Conservation (phyloP, 2,329 filamentous ascomycete genomes). For the Phyllosticta paracitricarpa region DNA sequence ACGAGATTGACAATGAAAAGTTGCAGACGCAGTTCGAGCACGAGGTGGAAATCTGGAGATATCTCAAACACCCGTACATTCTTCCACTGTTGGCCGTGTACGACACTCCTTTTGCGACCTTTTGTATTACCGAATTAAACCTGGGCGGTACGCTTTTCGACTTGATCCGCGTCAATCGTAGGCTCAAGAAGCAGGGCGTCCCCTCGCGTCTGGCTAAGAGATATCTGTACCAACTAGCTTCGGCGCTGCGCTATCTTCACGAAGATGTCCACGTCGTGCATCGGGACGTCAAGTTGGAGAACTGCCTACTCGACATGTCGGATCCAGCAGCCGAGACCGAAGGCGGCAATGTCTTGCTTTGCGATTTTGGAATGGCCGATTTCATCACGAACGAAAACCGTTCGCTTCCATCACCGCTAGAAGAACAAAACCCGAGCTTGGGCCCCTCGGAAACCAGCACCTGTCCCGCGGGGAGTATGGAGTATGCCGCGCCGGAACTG, state of each 20-base stretch:
- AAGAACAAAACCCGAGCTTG: constrained; percentile 28
- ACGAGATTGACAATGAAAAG: constrained; percentile 53
- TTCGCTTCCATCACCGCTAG: constrained; percentile 36
- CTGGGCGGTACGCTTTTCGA: constrained; percentile 57
- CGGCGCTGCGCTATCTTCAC: constrained; percentile 55
- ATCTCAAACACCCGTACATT: constrained; percentile 52
- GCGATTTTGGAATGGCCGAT: constrained; percentile 61
- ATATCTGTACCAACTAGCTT: constrained; percentile 54
- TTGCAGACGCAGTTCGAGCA: constrained; percentile 59
- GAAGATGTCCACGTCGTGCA: constrained; percentile 58
- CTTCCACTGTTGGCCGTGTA: constrained; percentile 54
- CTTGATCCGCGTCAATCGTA: constrained; percentile 46
- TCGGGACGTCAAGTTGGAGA: constrained; percentile 60
- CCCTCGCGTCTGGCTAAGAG: constrained; percentile 43
- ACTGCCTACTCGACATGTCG: constrained; percentile 52
- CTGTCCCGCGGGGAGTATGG: constrained; percentile 50
- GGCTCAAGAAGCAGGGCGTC: constrained; percentile 26
- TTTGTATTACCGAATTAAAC: constrained; percentile 56
- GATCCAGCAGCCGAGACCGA: constrained; percentile 36
- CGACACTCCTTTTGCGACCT: constrained; percentile 58
- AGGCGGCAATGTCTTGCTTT: constrained; percentile 50
- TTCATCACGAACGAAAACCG: constrained; percentile 50
- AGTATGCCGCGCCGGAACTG: constrained; percentile 43
- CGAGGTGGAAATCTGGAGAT: constrained; percentile 58
- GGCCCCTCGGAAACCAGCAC: constrained; percentile 47